phyloP scores from a whole-genome alignment of 2,329 filamentous ascomycete genomes.

The Neophaeococcomyces aloes region DNA sequence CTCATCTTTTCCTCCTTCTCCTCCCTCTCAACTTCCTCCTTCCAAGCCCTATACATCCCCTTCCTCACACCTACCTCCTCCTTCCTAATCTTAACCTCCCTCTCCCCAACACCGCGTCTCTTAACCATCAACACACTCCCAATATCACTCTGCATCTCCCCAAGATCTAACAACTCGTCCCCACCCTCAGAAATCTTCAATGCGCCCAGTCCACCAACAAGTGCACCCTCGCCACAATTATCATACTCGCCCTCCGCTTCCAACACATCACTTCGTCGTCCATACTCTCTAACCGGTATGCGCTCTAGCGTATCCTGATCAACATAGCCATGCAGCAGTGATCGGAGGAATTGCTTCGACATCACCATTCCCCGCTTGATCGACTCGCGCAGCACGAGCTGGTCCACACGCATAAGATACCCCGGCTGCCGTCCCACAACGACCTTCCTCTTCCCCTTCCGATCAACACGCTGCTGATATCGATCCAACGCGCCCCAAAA shows the following conservation, averaged over 20 bases:
- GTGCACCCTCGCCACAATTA: conserved; percentile 18
- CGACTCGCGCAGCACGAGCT: conserved; percentile 22
- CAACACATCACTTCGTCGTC: conserved; percentile 10
- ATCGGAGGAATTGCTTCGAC: conserved; percentile 15
- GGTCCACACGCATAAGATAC: conserved; percentile 22
- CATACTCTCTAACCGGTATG: conserved; percentile 38
- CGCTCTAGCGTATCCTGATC: conserved; percentile 44
- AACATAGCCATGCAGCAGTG: conserved; percentile 47
- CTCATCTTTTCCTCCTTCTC: not conserved
- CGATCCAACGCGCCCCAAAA: conserved; percentile 41
- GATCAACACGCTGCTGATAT: not conserved
- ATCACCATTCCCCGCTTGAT: conserved; percentile 18
- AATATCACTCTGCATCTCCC: conserved; percentile 5
- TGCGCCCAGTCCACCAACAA: conserved; percentile 17
- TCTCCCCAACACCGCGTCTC: conserved; percentile 7
- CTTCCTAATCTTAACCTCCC: conserved; percentile 8
- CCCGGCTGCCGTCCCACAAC: conserved; percentile 7
- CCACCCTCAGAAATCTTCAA: conserved; percentile 16
- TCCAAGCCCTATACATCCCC: conserved; percentile 10
- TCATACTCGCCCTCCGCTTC: conserved; percentile 18
- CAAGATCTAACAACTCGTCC: conserved; percentile 18
- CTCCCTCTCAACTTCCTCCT: conserved; percentile 10
- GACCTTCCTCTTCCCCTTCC: not conserved
- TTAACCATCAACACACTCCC: conserved; percentile 15
- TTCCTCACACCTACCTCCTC: conserved; percentile 9